These are phyloP conservation scores for Ophiocordyceps unilateralis DNA, from an alignment of 2,329 filamentous ascomycete species.

Conservation along the genomic window DNA sequence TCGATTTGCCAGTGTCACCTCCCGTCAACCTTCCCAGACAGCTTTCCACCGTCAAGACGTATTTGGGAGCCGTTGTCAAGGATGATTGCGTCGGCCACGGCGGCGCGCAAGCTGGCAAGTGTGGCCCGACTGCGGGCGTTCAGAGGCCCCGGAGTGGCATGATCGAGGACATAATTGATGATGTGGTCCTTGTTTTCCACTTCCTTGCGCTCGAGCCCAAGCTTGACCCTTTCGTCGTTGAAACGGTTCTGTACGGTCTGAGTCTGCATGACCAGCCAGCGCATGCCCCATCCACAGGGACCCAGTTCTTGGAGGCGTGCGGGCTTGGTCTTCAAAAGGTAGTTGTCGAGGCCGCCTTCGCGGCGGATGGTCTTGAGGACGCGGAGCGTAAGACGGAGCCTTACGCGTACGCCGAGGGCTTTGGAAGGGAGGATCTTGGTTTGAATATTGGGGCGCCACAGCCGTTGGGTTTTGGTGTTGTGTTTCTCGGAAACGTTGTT, in stretches of 20 bases:
- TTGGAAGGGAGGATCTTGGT: conserved; percentile 50
- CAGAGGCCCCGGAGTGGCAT: conserved; percentile 22
- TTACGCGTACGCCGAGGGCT: conserved; percentile 43
- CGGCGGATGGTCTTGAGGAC: conserved; percentile 65
- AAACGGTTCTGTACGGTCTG: conserved; percentile 46
- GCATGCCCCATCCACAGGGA: conserved; percentile 73
- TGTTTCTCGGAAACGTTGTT: conserved; percentile 58
- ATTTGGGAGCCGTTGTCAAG: conserved; percentile 23
- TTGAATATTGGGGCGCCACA: conserved; percentile 61
- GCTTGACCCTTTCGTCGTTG: conserved; percentile 40
- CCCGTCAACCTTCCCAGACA: conserved; percentile 19
- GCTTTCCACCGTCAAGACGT: conserved; percentile 19
- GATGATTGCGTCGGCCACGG: conserved; percentile 28
- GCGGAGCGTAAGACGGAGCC: conserved; percentile 50
- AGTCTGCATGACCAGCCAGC: conserved; percentile 82
- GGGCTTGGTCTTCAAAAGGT: conserved; percentile 67
- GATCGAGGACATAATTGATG: conserved; percentile 22
- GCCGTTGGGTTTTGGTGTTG: conserved; percentile 52
- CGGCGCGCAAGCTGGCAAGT: conserved; percentile 19
- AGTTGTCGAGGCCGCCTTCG: conserved; percentile 78
- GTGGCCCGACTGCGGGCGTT: conserved; percentile 18
- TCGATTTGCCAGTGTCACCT: not conserved
- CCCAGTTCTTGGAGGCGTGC: conserved; percentile 72
- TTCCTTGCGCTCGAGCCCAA: conserved; percentile 38
- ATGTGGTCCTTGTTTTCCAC: conserved; percentile 19